Conservation (phyloP, 768 basidiomycete genomes). For the Tricholoma saponaceum region DNA sequence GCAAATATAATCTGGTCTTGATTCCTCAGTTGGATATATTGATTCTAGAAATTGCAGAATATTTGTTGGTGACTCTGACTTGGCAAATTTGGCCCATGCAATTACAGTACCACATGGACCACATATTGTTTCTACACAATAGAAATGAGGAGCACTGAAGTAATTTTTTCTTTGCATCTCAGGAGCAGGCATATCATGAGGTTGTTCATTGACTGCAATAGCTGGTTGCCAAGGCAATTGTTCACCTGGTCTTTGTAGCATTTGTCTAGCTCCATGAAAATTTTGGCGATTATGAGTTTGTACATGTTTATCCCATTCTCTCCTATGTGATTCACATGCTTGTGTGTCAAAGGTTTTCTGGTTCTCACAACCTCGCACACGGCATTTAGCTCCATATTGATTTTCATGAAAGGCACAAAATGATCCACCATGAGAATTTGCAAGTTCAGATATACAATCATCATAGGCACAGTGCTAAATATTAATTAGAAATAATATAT, state of each 20-base stretch:
- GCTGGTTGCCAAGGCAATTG: background rate
- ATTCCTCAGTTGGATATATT: background rate
- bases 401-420: background rate
- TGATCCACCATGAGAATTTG: background rate
- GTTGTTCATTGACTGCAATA: background rate
- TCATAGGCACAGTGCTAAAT: background rate
- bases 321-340: background rate
- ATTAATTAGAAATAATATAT: background rate
- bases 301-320: too few relatives aligned
- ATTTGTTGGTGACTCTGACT: background rate
- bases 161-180: background rate
- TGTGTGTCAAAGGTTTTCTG: background rate
- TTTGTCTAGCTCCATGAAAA: background rate
- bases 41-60: background rate
- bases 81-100: too few relatives aligned
- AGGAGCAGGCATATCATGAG: background rate
- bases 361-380: background rate
- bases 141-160: background rate
- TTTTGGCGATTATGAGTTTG: too few relatives aligned
- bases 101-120: background rate
- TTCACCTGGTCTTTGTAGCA: background rate
- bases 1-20: background rate
- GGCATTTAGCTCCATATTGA: background rate
- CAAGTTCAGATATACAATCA: background rate
- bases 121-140: background rate